A percentile compares a stretch with the other conserved stretches of the same genome.
Evolutionary conservation across 805 yeast species (phyloP).

Genomic region (Myxozyma kluyveri): DNA sequence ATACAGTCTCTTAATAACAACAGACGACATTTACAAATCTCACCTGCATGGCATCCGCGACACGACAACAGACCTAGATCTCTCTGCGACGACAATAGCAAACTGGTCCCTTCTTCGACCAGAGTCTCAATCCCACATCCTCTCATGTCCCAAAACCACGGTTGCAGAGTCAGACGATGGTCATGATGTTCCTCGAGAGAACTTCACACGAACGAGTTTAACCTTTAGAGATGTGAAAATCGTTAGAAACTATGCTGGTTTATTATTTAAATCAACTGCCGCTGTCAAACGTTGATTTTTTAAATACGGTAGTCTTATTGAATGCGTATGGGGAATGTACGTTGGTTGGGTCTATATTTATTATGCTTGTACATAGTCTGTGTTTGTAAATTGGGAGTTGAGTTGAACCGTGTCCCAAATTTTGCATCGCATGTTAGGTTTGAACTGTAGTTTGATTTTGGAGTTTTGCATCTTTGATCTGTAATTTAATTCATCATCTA

Average conservation of each 20-base stretch:
- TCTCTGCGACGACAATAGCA: slow-evolving; percentile 9
- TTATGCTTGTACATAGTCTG: no score
- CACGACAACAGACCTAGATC: slow-evolving; percentile 9
- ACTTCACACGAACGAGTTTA: slow-evolving; percentile 18
- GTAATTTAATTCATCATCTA: no score
- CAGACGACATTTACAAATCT: slow-evolving; percentile 18
- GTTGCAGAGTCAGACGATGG: neutral
- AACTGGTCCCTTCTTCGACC: slow-evolving; percentile 20
- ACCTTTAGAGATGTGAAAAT: slow-evolving; percentile 27
- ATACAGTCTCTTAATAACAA: slow-evolving; percentile 21
- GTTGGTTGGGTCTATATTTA: no score
- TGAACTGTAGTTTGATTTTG: no score
- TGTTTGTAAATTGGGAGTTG: no score
- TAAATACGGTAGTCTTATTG: no score
- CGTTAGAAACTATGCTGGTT: slow-evolving; percentile 14
- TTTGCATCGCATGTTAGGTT: no score
- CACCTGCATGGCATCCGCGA: slow-evolving; percentile 25
- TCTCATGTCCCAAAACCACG: neutral
- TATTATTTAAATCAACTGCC: slow-evolving; percentile 3
- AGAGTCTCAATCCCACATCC: slow-evolving; percentile 6
- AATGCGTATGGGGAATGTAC: no score
- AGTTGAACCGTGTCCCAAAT: no score
- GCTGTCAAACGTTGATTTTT: no score
- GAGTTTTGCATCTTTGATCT: no score
- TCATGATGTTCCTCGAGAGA: slow-evolving; percentile 7